A percentile compares a stretch with the other conserved stretches of the same genome.
These are phyloP conservation scores for Solanum rostratum DNA, from an alignment of 257 asterid genomes.

Conservation along the genomic window DNA sequence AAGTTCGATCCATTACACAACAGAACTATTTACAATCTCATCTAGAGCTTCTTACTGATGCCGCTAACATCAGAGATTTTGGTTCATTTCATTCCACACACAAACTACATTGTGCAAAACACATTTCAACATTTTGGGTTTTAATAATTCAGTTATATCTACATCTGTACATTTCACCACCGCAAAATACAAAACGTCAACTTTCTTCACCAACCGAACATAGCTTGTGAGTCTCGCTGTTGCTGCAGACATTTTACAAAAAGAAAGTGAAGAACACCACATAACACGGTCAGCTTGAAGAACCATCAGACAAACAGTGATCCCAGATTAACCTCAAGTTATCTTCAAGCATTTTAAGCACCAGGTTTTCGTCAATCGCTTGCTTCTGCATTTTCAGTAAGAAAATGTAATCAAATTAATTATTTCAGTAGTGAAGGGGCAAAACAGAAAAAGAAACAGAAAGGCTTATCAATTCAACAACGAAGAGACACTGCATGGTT, in stretches of 20 bases:
- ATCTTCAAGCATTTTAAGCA: slow-evolving; percentile 20
- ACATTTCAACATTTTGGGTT: background rate
- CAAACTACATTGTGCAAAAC: background rate
- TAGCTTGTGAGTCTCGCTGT: background rate
- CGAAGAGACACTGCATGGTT: background rate
- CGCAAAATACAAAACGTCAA: background rate
- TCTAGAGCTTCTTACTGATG: background rate
- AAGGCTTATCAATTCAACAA: background rate
- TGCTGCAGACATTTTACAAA: background rate
- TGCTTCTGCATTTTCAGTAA: slow-evolving; percentile 21
- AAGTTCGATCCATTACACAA: background rate
- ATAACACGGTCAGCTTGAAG: background rate
- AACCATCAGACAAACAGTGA: slow-evolving; percentile 9
- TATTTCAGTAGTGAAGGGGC: background rate
- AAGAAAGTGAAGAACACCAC: background rate
- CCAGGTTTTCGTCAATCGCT: slow-evolving; percentile 5
- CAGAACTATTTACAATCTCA: background rate
- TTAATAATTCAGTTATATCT: background rate
- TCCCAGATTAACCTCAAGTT: slow-evolving; percentile 37
- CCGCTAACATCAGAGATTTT: background rate
- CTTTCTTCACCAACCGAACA: background rate
- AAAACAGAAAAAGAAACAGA: background rate
- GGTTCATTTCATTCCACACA: background rate
- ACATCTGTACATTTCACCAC: background rate
- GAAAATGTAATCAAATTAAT: background rate